Evolutionary conservation across 2,329 filamentous ascomycete species (phyloP).

Genomic region (Sporothrix humicola): DNA sequence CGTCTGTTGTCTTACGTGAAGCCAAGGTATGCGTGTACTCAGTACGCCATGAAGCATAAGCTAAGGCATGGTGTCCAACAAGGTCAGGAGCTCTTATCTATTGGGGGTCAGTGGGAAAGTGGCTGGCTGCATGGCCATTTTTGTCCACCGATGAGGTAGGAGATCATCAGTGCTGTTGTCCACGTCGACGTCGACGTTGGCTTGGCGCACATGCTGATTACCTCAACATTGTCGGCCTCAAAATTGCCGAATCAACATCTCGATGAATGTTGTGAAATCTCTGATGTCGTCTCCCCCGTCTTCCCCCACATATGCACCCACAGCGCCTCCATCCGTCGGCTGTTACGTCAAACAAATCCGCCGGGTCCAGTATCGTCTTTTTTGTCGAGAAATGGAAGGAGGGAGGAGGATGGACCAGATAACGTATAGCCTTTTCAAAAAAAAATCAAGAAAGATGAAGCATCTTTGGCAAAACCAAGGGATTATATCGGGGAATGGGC

Average conservation of each 20-base stretch:
- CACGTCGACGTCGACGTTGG: not conserved
- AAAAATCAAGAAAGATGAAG: not conserved
- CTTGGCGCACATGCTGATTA: not conserved
- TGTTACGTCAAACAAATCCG: slow-evolving; percentile 2
- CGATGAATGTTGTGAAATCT: not conserved
- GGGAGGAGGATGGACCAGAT: not conserved
- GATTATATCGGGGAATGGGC: not conserved
- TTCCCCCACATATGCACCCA: not conserved
- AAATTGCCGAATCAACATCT: no score
- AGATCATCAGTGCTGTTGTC: not conserved
- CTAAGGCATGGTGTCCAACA: not conserved
- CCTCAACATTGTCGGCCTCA: not conserved
- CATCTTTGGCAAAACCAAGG: not conserved
- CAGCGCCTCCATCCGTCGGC: slow-evolving; percentile 2
- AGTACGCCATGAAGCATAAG: no score
- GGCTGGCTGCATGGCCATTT: not conserved
- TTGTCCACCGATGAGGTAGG: not conserved
- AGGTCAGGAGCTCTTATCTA: slow-evolving; percentile 12
- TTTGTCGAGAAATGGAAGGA: not conserved
- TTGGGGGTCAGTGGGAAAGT: not conserved
- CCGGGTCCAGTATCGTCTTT: not conserved
- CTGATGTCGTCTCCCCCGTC: no score
- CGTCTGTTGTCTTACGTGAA: slow-evolving; percentile 6
- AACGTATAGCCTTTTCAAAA: not conserved
- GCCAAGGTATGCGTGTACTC: not conserved